Conservation (phyloP, 208 protist genomes). For the Leishmania guyanensis region DNA sequence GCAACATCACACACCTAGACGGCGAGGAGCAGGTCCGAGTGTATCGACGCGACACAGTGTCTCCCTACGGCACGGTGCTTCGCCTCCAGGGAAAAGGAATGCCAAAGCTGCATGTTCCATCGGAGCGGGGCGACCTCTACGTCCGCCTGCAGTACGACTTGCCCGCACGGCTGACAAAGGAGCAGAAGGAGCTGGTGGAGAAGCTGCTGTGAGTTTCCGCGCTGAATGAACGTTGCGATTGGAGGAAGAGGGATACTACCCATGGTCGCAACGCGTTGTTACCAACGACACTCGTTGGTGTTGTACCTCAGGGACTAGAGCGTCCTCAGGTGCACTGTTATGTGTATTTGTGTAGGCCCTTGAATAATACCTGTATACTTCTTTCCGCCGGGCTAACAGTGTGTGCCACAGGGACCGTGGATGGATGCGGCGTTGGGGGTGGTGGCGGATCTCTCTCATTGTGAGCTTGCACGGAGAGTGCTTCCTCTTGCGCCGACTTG, state of each 20-base stretch:
- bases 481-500: background rate
- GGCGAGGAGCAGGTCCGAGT: slow-evolving; percentile 58
- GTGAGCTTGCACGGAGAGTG: background rate
- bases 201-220: slow-evolving; percentile 17
- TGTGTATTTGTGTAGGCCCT: background rate
- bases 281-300: background rate
- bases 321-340: background rate
- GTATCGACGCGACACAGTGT: slow-evolving; percentile 28
- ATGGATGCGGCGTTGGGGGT: background rate
- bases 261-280: background rate
- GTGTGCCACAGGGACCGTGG: background rate
- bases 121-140: slow-evolving; percentile 90
- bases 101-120: slow-evolving; percentile 84
- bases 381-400: background rate
- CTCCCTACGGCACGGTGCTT: slow-evolving; percentile 71
- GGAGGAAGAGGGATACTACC: background rate
- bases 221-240: background rate
- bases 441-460: background rate
- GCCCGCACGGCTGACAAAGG: slow-evolving; percentile 57
- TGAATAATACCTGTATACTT: background rate
- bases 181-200: slow-evolving; percentile 38
- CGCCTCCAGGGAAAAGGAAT: slow-evolving; percentile 90
- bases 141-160: slow-evolving; percentile 81
- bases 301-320: background rate
- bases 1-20: slow-evolving; percentile 86